Evolutionary conservation across 2,329 filamentous ascomycete genomes (phyloP).

Genomic region (Westerdykella aurantiaca): DNA sequence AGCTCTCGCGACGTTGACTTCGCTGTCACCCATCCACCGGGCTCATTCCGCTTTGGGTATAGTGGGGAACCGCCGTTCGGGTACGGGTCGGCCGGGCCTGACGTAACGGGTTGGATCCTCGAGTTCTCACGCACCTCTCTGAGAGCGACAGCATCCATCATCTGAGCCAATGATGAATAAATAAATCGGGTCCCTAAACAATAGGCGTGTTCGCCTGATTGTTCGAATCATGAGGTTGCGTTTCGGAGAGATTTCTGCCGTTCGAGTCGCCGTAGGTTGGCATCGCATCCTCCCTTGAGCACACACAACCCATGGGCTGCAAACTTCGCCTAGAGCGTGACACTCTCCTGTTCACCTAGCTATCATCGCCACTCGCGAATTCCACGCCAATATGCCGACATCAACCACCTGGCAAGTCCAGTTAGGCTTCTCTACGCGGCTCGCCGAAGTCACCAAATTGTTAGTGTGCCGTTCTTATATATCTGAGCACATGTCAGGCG

Average conservation of each 20-base stretch:
- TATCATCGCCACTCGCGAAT: slow-evolving; percentile 3
- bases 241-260: no score
- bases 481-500: background rate
- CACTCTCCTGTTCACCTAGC: slow-evolving; percentile 46
- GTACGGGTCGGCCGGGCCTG: no score
- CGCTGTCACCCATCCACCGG: slow-evolving; percentile 27
- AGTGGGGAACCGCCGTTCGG: slow-evolving; percentile 1
- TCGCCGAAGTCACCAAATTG: slow-evolving; percentile 45
- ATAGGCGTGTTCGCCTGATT: no score
- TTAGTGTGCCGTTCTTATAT: slow-evolving; percentile 32
- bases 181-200: no score
- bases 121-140: no score
- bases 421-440: slow-evolving; percentile 43
- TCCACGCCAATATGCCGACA: background rate
- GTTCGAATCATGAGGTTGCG: no score
- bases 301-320: background rate
- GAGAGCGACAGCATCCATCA: no score
- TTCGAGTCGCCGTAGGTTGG: no score
- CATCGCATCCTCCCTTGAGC: no score
- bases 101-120: no score
- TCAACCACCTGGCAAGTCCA: slow-evolving; percentile 37
- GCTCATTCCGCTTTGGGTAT: slow-evolving; percentile 17
- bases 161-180: no score
- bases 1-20: slow-evolving; percentile 23
- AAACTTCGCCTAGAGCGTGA: slow-evolving; percentile 65